Evolutionary conservation across 1,139 yeast genomes (phyloP).

Genomic region (Pichia sp.): DNA sequence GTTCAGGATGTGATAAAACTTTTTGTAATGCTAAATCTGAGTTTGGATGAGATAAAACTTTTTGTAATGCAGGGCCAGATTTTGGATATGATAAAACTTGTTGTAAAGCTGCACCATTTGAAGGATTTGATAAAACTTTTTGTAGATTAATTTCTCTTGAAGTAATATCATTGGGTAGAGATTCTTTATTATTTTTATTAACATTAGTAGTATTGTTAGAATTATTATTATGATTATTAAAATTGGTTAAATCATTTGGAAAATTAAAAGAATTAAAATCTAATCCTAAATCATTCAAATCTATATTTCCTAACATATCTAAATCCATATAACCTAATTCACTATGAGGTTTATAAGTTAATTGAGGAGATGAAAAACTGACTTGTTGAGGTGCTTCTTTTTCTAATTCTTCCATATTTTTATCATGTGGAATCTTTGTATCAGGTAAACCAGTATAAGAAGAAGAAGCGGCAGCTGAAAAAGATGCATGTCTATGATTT

Average conservation of each 20-base stretch:
- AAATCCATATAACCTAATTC: conserved; percentile 26
- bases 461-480: conserved; percentile 70
- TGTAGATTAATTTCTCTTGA: conserved; percentile 13
- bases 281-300: conserved; percentile 34
- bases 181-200: not conserved
- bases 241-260: not conserved
- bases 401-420: conserved; percentile 19
- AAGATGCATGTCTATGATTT: conserved; percentile 60
- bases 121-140: conserved; percentile 18
- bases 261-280: conserved; percentile 13
- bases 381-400: conserved; percentile 56
- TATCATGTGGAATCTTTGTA: conserved; percentile 28
- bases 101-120: conserved; percentile 16
- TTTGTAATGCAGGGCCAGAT: conserved; percentile 18
- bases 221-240: not conserved
- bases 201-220: not conserved
- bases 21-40: conserved; percentile 18
- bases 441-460: conserved; percentile 49
- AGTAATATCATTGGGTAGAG: not conserved
- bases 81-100: conserved; percentile 19
- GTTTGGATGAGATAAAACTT: conserved; percentile 19
- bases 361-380: conserved; percentile 76
- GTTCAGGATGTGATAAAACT: conserved; percentile 21
- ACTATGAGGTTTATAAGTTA: conserved; percentile 28
- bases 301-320: conserved; percentile 26